A percentile compares a stretch with the other conserved stretches of the same genome.
phyloP scores from a whole-genome alignment of 1,284 basidiomycete genomes.

The Apiotrichum domesticum region DNA sequence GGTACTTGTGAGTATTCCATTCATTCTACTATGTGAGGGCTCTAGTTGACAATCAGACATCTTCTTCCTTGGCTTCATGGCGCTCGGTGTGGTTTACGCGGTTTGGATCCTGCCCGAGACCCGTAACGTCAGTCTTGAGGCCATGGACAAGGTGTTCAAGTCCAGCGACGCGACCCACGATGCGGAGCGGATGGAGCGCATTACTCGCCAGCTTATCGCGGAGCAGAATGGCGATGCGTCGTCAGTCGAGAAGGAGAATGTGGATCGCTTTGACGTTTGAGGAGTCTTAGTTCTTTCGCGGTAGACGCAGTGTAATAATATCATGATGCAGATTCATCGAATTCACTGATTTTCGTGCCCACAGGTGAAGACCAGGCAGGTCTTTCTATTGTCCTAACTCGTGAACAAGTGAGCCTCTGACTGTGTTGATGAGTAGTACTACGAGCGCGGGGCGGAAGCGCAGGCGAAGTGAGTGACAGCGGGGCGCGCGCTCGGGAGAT shows the following conservation, averaged over 20 bases:
- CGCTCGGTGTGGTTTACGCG: constrained; percentile 21
- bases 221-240: constrained; percentile 8
- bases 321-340: no score
- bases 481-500: no score
- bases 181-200: constrained; percentile 12
- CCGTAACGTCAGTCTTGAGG: constrained; percentile 19
- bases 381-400: no score
- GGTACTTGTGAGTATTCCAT: constrained; percentile 7
- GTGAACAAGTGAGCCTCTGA: no score
- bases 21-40: neutral
- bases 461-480: no score
- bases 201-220: constrained; percentile 9
- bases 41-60: constrained; percentile 5
- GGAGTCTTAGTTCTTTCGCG: no score
- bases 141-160: constrained; percentile 20
- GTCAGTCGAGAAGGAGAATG: neutral
- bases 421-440: no score
- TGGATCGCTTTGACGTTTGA: no score
- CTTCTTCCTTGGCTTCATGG: constrained; percentile 22
- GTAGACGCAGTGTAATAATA: no score
- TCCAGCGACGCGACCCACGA: constrained; percentile 18
- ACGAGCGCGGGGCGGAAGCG: no score
- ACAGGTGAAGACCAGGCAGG: no score
- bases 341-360: no score
- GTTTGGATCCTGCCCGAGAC: constrained; percentile 23